Conservation (phyloP, 352 stramenopile genomes). For the Globisporangium middletonii region DNA sequence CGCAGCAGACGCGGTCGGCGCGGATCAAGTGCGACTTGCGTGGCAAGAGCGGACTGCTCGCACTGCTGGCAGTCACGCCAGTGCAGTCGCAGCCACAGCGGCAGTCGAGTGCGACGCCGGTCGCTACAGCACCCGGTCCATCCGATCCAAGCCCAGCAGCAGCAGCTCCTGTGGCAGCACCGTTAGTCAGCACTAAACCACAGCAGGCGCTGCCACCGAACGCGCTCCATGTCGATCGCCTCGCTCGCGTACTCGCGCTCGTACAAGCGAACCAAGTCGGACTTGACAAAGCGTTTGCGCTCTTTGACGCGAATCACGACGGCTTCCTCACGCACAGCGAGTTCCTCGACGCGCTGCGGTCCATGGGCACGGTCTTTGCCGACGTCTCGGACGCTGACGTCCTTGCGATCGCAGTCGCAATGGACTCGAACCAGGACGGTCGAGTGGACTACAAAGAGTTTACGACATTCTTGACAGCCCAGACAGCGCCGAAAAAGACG, state of each 20-base stretch:
- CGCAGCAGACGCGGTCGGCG: slow-evolving; percentile 10
- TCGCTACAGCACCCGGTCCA: not conserved
- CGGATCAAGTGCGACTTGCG: slow-evolving; percentile 55
- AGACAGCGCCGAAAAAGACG: not conserved
- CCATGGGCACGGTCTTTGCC: slow-evolving; percentile 36
- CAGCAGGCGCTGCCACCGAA: not conserved
- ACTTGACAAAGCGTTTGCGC: slow-evolving; percentile 28
- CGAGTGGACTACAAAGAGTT: slow-evolving; percentile 43
- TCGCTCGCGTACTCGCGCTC: slow-evolving; percentile 32
- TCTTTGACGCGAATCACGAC: slow-evolving; percentile 41
- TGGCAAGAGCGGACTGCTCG: slow-evolving; percentile 35
- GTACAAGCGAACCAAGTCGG: slow-evolving; percentile 25
- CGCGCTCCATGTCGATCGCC: slow-evolving; percentile 20
- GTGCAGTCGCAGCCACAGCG: slow-evolving; percentile 18
- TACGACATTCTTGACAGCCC: slow-evolving; percentile 19
- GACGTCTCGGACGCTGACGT: slow-evolving; percentile 39
- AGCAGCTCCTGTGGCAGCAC: not conserved
- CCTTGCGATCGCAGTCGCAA: slow-evolving; percentile 17
- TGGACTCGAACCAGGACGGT: slow-evolving; percentile 47
- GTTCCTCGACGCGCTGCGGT: slow-evolving; percentile 40
- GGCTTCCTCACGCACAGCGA: slow-evolving; percentile 37
- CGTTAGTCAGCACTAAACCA: too few relatives aligned
- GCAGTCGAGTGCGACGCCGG: not conserved
- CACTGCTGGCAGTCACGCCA: slow-evolving; percentile 52
- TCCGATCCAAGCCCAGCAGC: not conserved